A percentile compares a stretch with the other conserved stretches of the same genome.
Conservation (phyloP, 225 moss, liverwort and hornwort species). For the Pseudoscleropodium purum region DNA sequence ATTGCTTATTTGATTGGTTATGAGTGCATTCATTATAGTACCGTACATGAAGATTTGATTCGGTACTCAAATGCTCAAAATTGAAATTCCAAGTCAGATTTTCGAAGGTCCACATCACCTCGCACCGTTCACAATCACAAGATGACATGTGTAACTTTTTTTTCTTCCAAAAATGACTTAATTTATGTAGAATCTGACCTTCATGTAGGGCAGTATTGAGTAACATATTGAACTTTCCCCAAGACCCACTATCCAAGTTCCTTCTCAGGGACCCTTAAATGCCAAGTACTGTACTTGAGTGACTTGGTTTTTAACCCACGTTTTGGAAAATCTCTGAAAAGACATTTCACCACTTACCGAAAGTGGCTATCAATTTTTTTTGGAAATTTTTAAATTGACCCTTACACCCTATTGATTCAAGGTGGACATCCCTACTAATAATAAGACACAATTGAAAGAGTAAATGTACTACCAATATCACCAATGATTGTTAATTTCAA, state of each 20-base stretch:
- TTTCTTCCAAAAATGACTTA: neutral
- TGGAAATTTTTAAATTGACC: no score
- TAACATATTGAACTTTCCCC: no score
- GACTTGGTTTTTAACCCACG: neutral
- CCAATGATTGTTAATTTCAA: neutral
- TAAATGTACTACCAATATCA: neutral
- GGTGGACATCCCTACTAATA: neutral
- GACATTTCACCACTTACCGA: neutral
- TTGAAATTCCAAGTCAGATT: no score
- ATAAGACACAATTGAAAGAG: neutral
- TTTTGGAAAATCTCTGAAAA: neutral
- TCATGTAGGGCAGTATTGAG: no score
- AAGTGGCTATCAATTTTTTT: neutral
- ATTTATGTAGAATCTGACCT: neutral
- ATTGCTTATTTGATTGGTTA: no score
- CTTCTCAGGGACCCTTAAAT: neutral
- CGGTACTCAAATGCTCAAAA: rapidly evolving
- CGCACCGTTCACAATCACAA: neutral
- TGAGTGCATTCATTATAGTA: no score
- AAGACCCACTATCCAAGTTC: neutral
- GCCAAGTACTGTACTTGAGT: neutral
- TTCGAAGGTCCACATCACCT: neutral
- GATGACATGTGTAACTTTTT: neutral
- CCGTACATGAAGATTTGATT: no score
- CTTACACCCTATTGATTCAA: neutral